A percentile compares a stretch with the other conserved stretches of the same genome.
These are phyloP conservation scores for Penicillium corylophilum DNA, from an alignment of 2,329 filamentous ascomycete species.

Conservation along the genomic window DNA sequence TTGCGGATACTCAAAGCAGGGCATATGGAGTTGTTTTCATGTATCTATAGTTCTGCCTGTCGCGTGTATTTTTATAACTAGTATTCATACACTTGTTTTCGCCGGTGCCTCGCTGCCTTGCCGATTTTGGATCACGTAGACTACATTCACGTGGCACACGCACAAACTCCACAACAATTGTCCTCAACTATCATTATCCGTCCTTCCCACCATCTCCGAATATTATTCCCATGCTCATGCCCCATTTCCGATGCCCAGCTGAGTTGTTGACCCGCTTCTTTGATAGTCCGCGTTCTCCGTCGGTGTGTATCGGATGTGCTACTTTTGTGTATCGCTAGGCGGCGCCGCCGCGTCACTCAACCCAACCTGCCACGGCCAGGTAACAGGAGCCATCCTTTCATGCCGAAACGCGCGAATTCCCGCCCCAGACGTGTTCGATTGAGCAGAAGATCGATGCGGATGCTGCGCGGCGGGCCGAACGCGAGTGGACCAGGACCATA, in stretches of 20 bases:
- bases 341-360: neutral
- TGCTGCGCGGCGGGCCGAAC: neutral
- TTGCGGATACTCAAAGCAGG: neutral
- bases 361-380: neutral
- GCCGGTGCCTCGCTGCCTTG: neutral
- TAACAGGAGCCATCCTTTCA: neutral
- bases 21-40: neutral
- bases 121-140: neutral
- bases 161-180: neutral
- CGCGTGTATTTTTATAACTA: neutral
- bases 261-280: neutral
- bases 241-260: neutral
- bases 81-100: neutral
- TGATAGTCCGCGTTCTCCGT: neutral
- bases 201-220: neutral
- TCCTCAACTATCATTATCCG: neutral
- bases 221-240: neutral
- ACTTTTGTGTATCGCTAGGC: neutral
- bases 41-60: neutral
- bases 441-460: neutral
- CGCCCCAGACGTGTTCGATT: neutral
- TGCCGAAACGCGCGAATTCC: neutral
- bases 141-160: neutral
- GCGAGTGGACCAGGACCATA: slow-evolving; percentile 14
- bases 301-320: neutral